Evolutionary conservation across 164 flowering plant genomes (phyloP), one percentile per base, ranked within the genome.

Genomic region (Berberis thunbergii): DNA sequence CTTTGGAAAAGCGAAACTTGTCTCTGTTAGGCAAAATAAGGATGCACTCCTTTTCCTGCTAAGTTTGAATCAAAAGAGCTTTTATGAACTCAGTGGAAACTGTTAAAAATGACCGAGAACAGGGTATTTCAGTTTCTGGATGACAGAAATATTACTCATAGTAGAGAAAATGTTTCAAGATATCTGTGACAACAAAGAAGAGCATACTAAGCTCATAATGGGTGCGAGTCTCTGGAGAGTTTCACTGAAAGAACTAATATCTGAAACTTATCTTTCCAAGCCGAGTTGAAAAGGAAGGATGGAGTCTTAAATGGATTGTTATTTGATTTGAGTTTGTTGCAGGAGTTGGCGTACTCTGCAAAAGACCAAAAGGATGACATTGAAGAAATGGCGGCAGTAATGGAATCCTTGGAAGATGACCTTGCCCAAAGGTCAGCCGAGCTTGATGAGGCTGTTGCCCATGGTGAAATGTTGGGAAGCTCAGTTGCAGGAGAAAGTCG

Each of bases 261-360:
- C 81, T 61, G 80, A 79, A 87, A 82, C 72, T 55, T 63, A 12
- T 71, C 75, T 68, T 84, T 89, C 57, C 75, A 75, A 43, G 61
- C 53, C 68, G 99, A 95, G 79, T 67, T 87, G 68, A 60, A 53
- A 2, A 78, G 95, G 74, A 94, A 91, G 76, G 96, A 89, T 65
- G 93, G 84, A 4, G 70, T 91, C 55, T 49, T 86, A 58, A 71
- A 84, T 65, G 99, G 96, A 48, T 64, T 90, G 63, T 67, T 63
- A 61, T 90, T 87, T 84, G 99, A 94, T 73, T 70, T 94, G 65
- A 85, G 86, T 48, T 69, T 87, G 71, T 75, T 94, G 76, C 97
- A 94, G 72, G 99, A 91, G 70, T 80, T 94, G 52, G 80, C 96
- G 41, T 84, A 94, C 12, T 78, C 73, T 56, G 77, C 66, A 9